A percentile compares a stretch with the other conserved stretches of the same genome.
Evolutionary conservation across 345 rosid genomes (phyloP).

Genomic region (Chamaenerion angustifolium): DNA sequence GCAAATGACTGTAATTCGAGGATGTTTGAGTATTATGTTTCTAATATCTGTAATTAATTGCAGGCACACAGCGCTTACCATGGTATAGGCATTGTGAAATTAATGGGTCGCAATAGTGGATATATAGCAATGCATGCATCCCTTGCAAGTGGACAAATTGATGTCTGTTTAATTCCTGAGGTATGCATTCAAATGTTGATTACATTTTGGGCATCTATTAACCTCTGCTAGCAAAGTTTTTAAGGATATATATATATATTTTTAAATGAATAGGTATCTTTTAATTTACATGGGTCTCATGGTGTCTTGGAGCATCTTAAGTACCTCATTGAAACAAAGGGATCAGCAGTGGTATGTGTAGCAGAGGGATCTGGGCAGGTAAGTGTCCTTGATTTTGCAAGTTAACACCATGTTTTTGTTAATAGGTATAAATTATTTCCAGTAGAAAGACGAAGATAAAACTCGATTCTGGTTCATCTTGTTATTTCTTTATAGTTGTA

Average conservation of each 20-base stretch:
- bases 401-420: too few relatives aligned
- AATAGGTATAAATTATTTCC: too few relatives aligned
- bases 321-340: conserved; percentile 84
- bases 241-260: too few relatives aligned
- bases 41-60: too few relatives aligned
- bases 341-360: conserved; percentile 91
- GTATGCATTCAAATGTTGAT: conserved; percentile 18
- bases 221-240: too few relatives aligned
- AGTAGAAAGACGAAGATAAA: too few relatives aligned
- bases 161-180: conserved; percentile 97
- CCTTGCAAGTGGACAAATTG: conserved; percentile 94
- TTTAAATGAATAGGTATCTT: conserved; percentile 47
- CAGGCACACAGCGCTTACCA: conserved; percentile 98
- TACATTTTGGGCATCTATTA: not conserved
- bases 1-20: too few relatives aligned
- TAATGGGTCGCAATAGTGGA: conserved; percentile 99
- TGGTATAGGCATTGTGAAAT: conserved; percentile 86
- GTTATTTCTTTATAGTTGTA: too few relatives aligned
- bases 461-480: too few relatives aligned
- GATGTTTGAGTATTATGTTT: too few relatives aligned
- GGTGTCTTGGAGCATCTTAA: conserved; percentile 84
- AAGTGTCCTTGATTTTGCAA: not conserved
- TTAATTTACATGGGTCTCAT: conserved; percentile 73
- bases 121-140: conserved; percentile 98
- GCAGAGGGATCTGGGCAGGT: conserved; percentile 99